These are phyloP conservation scores for Manihot esculenta DNA, from an alignment of 441 rosid genomes.

Conservation along the genomic window DNA sequence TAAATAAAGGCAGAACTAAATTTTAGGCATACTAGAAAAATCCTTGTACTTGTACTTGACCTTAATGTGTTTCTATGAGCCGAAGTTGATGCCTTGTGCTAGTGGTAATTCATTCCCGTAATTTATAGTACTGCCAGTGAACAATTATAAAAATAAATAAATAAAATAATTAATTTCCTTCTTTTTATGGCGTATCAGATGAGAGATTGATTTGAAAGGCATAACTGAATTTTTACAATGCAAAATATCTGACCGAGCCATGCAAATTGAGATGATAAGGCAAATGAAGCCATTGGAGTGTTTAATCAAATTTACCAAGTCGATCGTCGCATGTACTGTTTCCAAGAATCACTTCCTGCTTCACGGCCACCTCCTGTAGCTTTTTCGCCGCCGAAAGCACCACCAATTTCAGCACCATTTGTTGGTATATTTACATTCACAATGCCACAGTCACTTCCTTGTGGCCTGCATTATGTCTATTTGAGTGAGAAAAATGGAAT, in stretches of 20 bases:
- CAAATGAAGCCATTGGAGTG: background rate
- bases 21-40: background rate
- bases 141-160: background rate
- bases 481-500: background rate
- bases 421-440: constrained; percentile 97
- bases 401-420: constrained; percentile 98
- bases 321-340: constrained; percentile 97
- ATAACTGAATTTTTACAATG: too few relatives aligned
- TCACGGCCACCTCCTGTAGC: constrained; percentile 98
- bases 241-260: too few relatives aligned
- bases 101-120: constrained; percentile 93
- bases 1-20: too few relatives aligned
- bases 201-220: too few relatives aligned
- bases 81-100: constrained; percentile 97
- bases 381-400: constrained; percentile 97
- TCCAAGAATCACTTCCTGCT: constrained; percentile 99
- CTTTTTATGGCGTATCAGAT: too few relatives aligned
- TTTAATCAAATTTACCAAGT: constrained; percentile 63
- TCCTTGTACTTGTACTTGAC: constrained; percentile 13
- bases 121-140: constrained; percentile 72
- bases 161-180: too few relatives aligned
- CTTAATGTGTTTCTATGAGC: constrained; percentile 34
- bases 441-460: constrained; percentile 94
- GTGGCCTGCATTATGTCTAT: constrained; percentile 51
- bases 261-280: background rate